Evolutionary conservation across 495 filamentous ascomycete species (phyloP).

Genomic region (Aspergillus sclerotiicarbonarius): DNA sequence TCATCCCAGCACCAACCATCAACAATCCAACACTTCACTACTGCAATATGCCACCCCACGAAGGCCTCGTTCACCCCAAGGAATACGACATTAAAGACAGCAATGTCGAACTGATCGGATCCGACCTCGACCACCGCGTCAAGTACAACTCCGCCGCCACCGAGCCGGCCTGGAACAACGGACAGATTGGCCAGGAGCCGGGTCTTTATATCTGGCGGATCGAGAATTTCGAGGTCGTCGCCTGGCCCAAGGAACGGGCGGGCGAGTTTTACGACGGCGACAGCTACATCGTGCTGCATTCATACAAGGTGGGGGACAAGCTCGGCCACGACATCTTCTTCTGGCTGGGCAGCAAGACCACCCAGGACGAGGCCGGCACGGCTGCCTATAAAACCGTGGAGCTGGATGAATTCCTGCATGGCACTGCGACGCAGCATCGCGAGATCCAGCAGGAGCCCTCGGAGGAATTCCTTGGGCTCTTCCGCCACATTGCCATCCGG

Average conservation of each 20-base stretch:
- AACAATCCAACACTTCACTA: too few relatives aligned
- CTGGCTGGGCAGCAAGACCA: constrained; percentile 59
- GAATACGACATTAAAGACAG: constrained; percentile 62
- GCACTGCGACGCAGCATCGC: constrained; percentile 57
- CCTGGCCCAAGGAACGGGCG: constrained; percentile 51
- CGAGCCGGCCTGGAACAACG: constrained; percentile 62
- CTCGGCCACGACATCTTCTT: constrained; percentile 58
- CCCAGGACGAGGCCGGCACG: constrained; percentile 61
- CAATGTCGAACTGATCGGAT: constrained; percentile 60
- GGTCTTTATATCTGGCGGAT: constrained; percentile 61
- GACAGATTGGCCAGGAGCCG: constrained; percentile 40
- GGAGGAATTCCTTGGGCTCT: constrained; percentile 55
- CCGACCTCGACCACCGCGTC: constrained; percentile 58
- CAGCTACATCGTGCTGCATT: constrained; percentile 60
- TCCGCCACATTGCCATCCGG: constrained; percentile 52
- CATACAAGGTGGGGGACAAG: constrained; percentile 50
- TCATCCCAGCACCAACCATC: too few relatives aligned
- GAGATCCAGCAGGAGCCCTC: constrained; percentile 56
- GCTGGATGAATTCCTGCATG: constrained; percentile 60
- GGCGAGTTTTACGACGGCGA: constrained; percentile 63
- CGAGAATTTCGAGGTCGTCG: constrained; percentile 58
- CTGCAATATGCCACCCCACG: constrained; percentile 52
- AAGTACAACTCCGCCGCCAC: constrained; percentile 60
- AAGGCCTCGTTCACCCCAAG: constrained; percentile 55
- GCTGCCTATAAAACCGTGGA: constrained; percentile 68